Evolutionary conservation across 768 basidiomycete species (phyloP).

Genomic region (Hericium coralloides): DNA sequence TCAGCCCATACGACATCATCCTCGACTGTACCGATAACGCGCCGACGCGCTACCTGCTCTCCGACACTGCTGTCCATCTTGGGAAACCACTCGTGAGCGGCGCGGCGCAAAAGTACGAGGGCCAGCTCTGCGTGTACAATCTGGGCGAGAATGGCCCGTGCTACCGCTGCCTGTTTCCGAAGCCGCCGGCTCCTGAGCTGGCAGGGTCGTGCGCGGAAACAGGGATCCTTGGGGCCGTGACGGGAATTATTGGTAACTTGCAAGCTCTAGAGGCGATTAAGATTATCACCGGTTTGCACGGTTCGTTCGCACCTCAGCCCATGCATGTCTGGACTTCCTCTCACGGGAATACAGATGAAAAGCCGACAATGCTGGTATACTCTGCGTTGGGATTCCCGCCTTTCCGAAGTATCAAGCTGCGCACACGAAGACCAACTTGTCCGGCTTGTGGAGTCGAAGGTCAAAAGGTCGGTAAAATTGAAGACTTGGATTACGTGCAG

Average conservation of each 20-base stretch:
- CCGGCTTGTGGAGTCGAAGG: constrained; percentile 59
- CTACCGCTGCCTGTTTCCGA: constrained; percentile 90
- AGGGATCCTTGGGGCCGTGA: constrained; percentile 83
- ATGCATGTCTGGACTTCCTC: not conserved
- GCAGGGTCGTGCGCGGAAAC: constrained; percentile 79
- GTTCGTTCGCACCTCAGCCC: constrained; percentile 27
- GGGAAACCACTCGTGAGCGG: constrained; percentile 85
- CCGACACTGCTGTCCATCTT: constrained; percentile 71
- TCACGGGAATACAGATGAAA: constrained; percentile 34
- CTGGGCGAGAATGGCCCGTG: constrained; percentile 68
- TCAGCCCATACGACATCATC: constrained; percentile 62
- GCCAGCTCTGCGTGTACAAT: constrained; percentile 75
- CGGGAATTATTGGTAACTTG: constrained; percentile 81
- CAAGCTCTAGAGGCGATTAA: constrained; percentile 89
- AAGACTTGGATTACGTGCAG: constrained; percentile 67
- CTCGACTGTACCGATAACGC: constrained; percentile 95
- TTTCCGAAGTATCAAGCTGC: constrained; percentile 79
- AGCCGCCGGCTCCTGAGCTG: constrained; percentile 54
- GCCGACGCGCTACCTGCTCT: constrained; percentile 86
- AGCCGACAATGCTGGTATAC: constrained; percentile 62
- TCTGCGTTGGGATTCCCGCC: constrained; percentile 61
- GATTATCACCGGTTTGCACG: constrained; percentile 58
- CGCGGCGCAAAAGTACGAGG: constrained; percentile 82
- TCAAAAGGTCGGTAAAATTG: constrained; percentile 35
- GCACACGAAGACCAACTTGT: constrained; percentile 62